A percentile compares a stretch with the other conserved stretches of the same genome.
Conservation (phyloP, 129 eudicot genomes). For the Pittosporum tobira region DNA sequence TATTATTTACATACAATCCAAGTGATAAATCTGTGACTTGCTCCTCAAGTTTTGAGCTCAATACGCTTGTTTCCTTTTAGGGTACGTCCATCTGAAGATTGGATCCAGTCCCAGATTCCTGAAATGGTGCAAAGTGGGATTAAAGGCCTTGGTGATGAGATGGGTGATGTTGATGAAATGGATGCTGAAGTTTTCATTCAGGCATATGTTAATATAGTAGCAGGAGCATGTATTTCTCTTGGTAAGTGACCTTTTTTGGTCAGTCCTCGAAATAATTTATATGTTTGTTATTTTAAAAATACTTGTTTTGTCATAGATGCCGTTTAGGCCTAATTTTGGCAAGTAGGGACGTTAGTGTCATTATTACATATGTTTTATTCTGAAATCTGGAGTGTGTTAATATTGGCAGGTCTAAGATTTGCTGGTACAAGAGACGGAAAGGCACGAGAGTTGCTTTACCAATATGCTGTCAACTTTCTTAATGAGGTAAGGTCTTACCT, state of each 20-base stretch:
- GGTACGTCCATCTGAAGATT: constrained; percentile 71
- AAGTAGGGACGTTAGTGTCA: background rate
- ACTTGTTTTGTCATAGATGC: background rate
- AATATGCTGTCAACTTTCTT: constrained; percentile 70
- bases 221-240: constrained; percentile 88
- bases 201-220: constrained; percentile 81
- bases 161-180: constrained; percentile 60
- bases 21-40: background rate
- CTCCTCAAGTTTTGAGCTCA: background rate
- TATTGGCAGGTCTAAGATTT: constrained; percentile 67
- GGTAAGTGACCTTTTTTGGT: constrained; percentile 42
- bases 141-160: constrained; percentile 48
- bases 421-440: constrained; percentile 89
- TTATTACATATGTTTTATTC: background rate
- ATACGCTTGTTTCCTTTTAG: constrained; percentile 28
- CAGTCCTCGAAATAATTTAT: background rate
- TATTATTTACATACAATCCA: constrained; percentile 1
- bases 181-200: constrained; percentile 69
- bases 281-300: background rate
- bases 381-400: background rate
- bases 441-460: constrained; percentile 73
- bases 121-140: constrained; percentile 60
- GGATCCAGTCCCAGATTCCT: constrained; percentile 87
- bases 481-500: constrained; percentile 83
- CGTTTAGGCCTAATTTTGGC: background rate